Evolutionary conservation across 192 early-diverging fungal species (phyloP), one percentile per base, ranked within the genome.

Genomic region (Umbelopsis ramanniana): DNA sequence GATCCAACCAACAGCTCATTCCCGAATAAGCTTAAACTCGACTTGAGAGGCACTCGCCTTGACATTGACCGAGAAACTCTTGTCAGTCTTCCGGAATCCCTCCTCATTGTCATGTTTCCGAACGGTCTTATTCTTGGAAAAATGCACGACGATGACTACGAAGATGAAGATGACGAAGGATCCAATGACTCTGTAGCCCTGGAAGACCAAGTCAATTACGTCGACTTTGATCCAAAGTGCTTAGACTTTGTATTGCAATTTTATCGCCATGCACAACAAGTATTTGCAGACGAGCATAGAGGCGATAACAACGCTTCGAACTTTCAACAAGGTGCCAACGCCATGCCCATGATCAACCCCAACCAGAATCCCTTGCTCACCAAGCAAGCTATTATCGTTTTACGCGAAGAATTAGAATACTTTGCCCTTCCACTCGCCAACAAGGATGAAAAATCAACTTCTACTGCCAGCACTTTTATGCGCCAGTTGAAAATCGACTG

Each of bases 341-440:
- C 46, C 53, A 33, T 78, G 50, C 68, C 76, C 71, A 26, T 67
- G 38, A 29, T 72, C 22, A 72, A 73, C 22, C 55, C 81, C 7
- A 66, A 82, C 22, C 83, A 83, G 72, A 71, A 84, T 70, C 83
- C 84, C 9, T 68, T 86, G 7, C 48, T 83, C 35, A 81, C 80
- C 68, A 89, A 90, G 45, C 88, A 86, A 47, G 87, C 88, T 17
- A 86, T 94, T 55, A 90, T 94, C 73, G 91, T 92, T 23, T 73
- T 94, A 48, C 84, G 93, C 45, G 93, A 94, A 74, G 91, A 92
- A 70, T 80, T 94, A 53, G 93, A 94, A 72, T 94, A 90, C 70
- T 94, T 91, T 84, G 86, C 88, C 22, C 35, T 80, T 1, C 71
- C 67, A 6, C 40, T 67, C 50, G 38, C 66, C 33, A 10, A 68